phyloP scores from a whole-genome alignment of 2,329 filamentous ascomycete species.

The Ophiosphaerella korrae region DNA sequence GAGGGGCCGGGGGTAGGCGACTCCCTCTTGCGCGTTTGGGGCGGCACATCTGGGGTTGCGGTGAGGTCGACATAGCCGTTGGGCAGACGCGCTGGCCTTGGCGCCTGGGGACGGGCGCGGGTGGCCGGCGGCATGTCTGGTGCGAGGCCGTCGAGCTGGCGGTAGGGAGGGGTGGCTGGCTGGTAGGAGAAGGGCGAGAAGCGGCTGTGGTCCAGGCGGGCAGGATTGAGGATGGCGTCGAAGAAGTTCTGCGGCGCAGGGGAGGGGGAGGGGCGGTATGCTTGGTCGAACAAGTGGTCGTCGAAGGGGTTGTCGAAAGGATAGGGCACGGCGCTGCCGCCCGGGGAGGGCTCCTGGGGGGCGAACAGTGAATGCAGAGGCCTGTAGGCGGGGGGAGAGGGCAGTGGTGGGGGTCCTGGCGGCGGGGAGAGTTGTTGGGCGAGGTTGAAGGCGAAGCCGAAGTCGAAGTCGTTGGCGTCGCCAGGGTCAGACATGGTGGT shows the following conservation, averaged over 20 bases:
- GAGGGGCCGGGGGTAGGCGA: constrained; percentile 37
- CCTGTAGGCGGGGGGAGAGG: no score
- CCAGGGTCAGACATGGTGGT: no score
- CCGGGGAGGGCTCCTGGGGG: no score
- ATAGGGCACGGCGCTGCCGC: background rate
- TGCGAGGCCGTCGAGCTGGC: background rate
- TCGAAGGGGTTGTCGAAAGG: constrained; percentile 7
- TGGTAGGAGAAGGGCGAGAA: constrained; percentile 19
- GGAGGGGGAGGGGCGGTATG: constrained; percentile 18
- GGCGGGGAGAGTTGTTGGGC: no score
- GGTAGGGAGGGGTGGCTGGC: constrained; percentile 2
- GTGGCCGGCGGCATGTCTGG: constrained; percentile 21
- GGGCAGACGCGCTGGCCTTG: constrained; percentile 32
- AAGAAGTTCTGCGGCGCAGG: constrained; percentile 31
- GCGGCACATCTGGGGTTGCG: constrained; percentile 26
- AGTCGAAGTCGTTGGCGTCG: no score
- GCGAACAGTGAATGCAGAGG: no score
- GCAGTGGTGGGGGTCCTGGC: no score
- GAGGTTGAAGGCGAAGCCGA: no score
- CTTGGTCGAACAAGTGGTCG: constrained; percentile 19
- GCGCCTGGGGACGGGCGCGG: constrained; percentile 13
- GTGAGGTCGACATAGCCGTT: constrained; percentile 48
- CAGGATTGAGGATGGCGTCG: constrained; percentile 37
- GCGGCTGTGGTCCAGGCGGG: constrained; percentile 20
- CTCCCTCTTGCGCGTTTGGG: constrained; percentile 24